phyloP scores from a whole-genome alignment of 768 basidiomycete species.

The Amanita inopinata region DNA sequence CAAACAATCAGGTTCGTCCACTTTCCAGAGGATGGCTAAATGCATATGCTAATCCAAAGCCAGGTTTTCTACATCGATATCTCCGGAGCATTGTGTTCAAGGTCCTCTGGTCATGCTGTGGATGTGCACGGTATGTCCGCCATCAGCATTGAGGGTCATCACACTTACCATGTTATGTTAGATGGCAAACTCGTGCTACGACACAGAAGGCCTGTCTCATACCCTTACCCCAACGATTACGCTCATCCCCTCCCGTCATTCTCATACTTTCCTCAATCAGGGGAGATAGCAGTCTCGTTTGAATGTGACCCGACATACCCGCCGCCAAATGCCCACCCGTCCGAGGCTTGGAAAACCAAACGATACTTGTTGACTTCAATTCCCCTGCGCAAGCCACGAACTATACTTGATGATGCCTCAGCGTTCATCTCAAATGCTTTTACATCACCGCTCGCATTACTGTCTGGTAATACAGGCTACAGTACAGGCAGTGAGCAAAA shows the following conservation, averaged over 20 bases:
- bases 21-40: no score
- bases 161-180: slow-evolving; percentile 17
- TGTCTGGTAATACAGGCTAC: slow-evolving; percentile 27
- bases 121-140: slow-evolving; percentile 53
- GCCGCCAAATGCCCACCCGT: slow-evolving; percentile 20
- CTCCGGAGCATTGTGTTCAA: slow-evolving; percentile 67
- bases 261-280: slow-evolving; percentile 41
- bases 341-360: slow-evolving; percentile 46
- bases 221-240: slow-evolving; percentile 70
- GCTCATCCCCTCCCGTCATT: slow-evolving; percentile 73
- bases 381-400: slow-evolving; percentile 57
- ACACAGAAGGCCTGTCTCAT: slow-evolving; percentile 65
- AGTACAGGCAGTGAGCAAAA: slow-evolving; percentile 4
- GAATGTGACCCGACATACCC: slow-evolving; percentile 57
- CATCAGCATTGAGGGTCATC: not conserved
- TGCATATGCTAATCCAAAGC: no score
- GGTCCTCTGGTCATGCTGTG: slow-evolving; percentile 72
- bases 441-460: slow-evolving; percentile 51
- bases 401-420: slow-evolving; percentile 64
- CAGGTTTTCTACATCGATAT: slow-evolving; percentile 83
- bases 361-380: slow-evolving; percentile 56
- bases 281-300: slow-evolving; percentile 54
- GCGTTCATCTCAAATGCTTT: slow-evolving; percentile 36
- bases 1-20: slow-evolving; percentile 60
- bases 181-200: slow-evolving; percentile 62